Evolutionary conservation across 2,329 filamentous ascomycete species (phyloP).

Genomic region (Tolypocladium guangdongense): DNA sequence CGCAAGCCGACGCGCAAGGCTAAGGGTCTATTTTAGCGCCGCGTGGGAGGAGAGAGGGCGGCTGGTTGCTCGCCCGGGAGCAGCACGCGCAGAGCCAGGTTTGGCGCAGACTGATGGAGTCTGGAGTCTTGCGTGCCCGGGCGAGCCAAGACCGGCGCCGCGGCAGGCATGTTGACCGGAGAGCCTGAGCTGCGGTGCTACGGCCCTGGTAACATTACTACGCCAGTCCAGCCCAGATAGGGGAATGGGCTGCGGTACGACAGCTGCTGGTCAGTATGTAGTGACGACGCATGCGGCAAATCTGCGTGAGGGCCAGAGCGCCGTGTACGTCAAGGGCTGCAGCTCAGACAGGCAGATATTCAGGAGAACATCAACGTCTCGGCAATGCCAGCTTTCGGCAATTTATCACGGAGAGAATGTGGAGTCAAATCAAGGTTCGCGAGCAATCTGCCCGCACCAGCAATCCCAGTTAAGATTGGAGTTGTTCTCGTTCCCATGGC

Average conservation of each 20-base stretch:
- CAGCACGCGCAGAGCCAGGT: not conserved
- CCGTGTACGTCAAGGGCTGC: too few species aligned
- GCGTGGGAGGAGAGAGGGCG: not conserved
- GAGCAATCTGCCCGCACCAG: not conserved
- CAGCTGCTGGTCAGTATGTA: too few species aligned
- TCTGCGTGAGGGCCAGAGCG: too few species aligned
- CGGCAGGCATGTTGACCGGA: not conserved
- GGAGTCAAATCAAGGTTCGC: not conserved
- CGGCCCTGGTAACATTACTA: not conserved
- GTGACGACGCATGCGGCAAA: too few species aligned
- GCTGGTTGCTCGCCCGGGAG: not conserved
- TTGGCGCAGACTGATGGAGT: not conserved
- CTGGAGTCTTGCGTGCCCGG: not conserved
- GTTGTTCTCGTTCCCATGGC: not conserved
- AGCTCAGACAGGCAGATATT: not conserved
- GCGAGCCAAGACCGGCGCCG: not conserved
- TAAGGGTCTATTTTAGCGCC: not conserved
- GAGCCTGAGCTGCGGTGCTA: not conserved
- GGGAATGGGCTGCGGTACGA: too few species aligned
- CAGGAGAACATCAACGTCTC: not conserved
- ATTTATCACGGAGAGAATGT: not conserved
- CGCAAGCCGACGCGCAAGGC: constrained; percentile 4
- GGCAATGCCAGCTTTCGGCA: not conserved
- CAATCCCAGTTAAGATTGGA: not conserved
- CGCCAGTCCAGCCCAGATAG: too few species aligned